Base-by-base conservation (phyloP, 306 rosid species). In the Castanopsis chinensis region DNA sequence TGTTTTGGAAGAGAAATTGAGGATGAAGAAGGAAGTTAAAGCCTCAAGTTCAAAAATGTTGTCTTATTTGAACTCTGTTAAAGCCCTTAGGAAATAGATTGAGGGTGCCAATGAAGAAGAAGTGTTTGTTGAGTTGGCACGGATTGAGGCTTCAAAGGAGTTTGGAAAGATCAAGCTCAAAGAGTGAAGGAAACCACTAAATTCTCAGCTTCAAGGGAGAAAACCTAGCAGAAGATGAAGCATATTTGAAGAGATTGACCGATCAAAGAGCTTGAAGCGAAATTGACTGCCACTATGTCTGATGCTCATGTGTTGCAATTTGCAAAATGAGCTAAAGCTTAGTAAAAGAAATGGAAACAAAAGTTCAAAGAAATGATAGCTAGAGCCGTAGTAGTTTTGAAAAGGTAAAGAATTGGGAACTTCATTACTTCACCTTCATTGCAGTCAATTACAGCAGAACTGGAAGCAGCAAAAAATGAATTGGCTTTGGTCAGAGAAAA, bases 91-190 rank as follows among this genome's bases (percentile, higher is more conserved):
- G 74, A 85, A 81, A 77, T 93, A 93, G 87, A 87, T 91, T 76
- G 95, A 90, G 74, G 92, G 89, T 60, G 89, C 78, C 58, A 86
- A 84, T 72, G 97, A 95, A 71, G 98, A 95, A 67, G 96, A 91
- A 77, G 91, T 92, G 60, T 84, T 95, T 75, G 94, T 89, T 70
- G 99, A 91, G 81, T 76, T 92, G 75, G 96, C 98, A 12, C 80
- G 75, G 89, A 90, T 95, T 59, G 98, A 95, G 89, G 99, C 97
- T 59, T 83, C 86, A 83, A 90, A 80, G 85, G 99, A 93, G 63
- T 60, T 80, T 68, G 85, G 53, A 76, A 94, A 90, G 35, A 71
- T 88, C 56, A 86, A 78, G 81, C 87, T 51, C 82, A 74, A 30
- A 85, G 92, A 85, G 81, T 82, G 67, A 82, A 67, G 54, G 97